Percentiles rank a stretch among this genome's conserved stretches.
Evolutionary conservation across 2,329 filamentous ascomycete genomes (phyloP).

Genomic region (Penicillium italicum): DNA sequence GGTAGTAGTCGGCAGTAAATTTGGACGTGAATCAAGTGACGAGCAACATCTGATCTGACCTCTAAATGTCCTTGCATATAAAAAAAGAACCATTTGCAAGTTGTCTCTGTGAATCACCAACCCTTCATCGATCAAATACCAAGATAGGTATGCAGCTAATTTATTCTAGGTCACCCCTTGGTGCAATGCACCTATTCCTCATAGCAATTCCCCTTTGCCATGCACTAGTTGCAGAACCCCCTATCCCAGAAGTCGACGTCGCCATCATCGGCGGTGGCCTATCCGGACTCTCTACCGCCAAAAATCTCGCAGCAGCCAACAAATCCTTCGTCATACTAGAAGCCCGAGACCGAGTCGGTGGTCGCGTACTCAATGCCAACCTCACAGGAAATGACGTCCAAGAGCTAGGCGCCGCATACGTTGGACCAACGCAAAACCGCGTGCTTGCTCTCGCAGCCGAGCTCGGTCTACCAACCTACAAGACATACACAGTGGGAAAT

Average conservation of each 20-base stretch:
- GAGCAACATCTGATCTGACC: too few relatives aligned
- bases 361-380: slow-evolving; percentile 13
- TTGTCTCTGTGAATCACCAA: not conserved
- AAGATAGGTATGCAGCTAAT: not conserved
- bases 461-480: slow-evolving; percentile 18
- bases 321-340: slow-evolving; percentile 14
- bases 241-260: not conserved
- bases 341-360: slow-evolving; percentile 19
- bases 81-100: not conserved
- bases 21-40: too few relatives aligned
- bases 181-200: not conserved
- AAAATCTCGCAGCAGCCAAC: slow-evolving; percentile 7
- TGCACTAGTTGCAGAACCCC: not conserved
- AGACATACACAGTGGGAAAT: slow-evolving; percentile 12
- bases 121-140: not conserved
- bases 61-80: not conserved
- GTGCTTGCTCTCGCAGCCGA: slow-evolving; percentile 19
- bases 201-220: not conserved
- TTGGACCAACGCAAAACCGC: slow-evolving; percentile 26
- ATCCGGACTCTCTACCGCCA: slow-evolving; percentile 2
- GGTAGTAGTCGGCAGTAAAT: not conserved
- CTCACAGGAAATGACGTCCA: slow-evolving; percentile 15
- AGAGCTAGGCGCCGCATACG: slow-evolving; percentile 28
- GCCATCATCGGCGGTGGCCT: slow-evolving; percentile 3
- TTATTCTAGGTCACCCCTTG: too few relatives aligned